Evolutionary conservation across 2,329 filamentous ascomycete species (phyloP), one percentile per base, ranked within the genome.

Genomic region (Pseudogymnoascus verrucosus): DNA sequence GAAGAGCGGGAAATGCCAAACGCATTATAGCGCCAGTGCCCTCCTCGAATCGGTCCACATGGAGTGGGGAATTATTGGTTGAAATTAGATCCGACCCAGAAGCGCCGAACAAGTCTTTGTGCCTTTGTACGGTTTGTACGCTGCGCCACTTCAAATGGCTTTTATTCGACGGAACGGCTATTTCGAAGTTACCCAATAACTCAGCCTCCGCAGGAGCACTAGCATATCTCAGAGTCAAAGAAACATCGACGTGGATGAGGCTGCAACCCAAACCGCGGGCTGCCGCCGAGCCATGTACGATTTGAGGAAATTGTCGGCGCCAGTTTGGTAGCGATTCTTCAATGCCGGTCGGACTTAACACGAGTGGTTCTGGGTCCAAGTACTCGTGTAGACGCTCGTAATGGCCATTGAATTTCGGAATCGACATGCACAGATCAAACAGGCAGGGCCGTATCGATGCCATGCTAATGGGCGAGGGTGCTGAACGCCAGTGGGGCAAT

Each of bases 171-270:
- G 82, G 81, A 63, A 88, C 80, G 63, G 78, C 79, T 63, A 88
- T 79, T 73, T 87, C 82, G 36, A 86, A 81, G 65, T 83, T 80
- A 64, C 82, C 83, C 66, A 84, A 80, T 63, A 88, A 79, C 69
- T 85, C 82, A 4, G 84, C 84, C n/a, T 83, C 81, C 10, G 78
- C 75, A 3, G 84, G 84, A 68, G 86, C 85, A 64, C 80, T 79
- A 68, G 79, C 79, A 54, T 80, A 80, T 66, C 84, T 82, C 1
- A 87, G 73, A 66, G 86, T 81, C 5, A 88, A 78, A 0, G 83
- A 83, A 4, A 83, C 79, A 65, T 86, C 84, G 77, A 87, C 84
- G 74, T 88, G 84, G 66, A 88, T 76, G 37, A 87, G 80, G 66
- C 83, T 80, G 65, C 84, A 83, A 39, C 80, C 80, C 21, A 84